Percentiles rank a stretch among this genome's conserved stretches.
phyloP scores from a whole-genome alignment of 148 eudicot genomes.

The Agrostemma githago region DNA sequence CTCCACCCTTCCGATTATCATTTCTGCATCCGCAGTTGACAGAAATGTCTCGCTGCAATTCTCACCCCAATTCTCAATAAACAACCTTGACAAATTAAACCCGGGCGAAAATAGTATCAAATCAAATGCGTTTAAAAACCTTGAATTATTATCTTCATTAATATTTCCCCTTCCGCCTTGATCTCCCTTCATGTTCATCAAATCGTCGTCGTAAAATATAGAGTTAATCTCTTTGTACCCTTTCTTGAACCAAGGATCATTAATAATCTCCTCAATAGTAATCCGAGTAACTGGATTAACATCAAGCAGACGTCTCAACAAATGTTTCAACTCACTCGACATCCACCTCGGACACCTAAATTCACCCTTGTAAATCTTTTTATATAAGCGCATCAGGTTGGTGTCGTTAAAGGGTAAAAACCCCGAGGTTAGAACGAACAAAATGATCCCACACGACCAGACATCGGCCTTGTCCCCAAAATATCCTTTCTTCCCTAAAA shows the following conservation, averaged over 20 bases:
- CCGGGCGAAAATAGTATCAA: conserved; percentile 65
- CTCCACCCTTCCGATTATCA: conserved; percentile 41
- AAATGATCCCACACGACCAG: conserved; percentile 74
- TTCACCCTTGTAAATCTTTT: conserved; percentile 62
- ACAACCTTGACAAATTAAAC: conserved; percentile 52
- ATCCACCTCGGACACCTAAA: conserved; percentile 59
- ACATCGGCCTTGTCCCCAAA: conserved; percentile 63
- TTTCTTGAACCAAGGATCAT: conserved; percentile 64
- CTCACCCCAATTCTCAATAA: conserved; percentile 15
- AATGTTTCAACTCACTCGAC: conserved; percentile 45
- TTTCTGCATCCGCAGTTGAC: conserved; percentile 38
- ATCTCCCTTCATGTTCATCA: conserved; percentile 14
- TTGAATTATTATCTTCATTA: background rate
- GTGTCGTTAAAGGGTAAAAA: conserved; percentile 69
- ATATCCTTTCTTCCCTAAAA: conserved; percentile 64
- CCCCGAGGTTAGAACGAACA: conserved; percentile 61
- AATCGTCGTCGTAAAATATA: conserved; percentile 4
- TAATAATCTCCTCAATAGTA: conserved; percentile 43
- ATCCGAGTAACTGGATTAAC: conserved; percentile 57
- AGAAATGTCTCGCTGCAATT: conserved; percentile 40
- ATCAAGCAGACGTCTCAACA: conserved; percentile 52
- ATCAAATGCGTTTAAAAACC: conserved; percentile 57
- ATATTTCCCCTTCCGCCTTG: background rate
- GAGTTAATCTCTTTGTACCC: conserved; percentile 33
- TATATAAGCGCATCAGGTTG: conserved; percentile 64